Percentiles rank a stretch among this genome's conserved stretches.
phyloP scores from a whole-genome alignment of 257 asterid genomes.

The Solanum bulbocastanum region DNA sequence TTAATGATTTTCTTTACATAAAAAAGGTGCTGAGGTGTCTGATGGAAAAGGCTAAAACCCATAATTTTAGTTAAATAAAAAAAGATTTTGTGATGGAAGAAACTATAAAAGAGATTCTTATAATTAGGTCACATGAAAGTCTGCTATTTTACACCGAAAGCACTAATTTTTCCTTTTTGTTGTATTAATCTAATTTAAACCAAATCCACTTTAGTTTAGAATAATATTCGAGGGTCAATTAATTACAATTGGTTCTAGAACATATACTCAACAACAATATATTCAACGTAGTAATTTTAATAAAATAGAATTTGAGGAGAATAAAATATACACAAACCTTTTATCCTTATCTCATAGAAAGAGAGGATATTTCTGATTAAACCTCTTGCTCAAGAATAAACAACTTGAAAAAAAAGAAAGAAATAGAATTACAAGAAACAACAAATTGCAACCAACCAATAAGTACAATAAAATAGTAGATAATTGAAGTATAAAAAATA shows the following conservation, averaged over 20 bases:
- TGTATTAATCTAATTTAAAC: background rate
- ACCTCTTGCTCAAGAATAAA: background rate
- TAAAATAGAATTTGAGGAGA: background rate
- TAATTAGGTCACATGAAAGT: background rate
- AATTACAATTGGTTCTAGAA: background rate
- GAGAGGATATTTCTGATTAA: background rate
- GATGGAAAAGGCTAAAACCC: background rate
- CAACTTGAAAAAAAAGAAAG: fast-evolving
- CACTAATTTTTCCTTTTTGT: background rate
- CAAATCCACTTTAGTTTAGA: background rate
- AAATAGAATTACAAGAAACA: background rate
- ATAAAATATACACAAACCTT: background rate
- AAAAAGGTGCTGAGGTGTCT: background rate
- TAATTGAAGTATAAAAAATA: background rate
- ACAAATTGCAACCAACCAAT: background rate
- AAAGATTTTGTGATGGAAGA: background rate
- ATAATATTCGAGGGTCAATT: background rate
- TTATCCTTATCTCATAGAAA: background rate
- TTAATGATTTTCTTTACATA: background rate
- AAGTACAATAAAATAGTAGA: background rate
- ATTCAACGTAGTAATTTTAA: fast-evolving
- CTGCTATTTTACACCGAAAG: background rate
- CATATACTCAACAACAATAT: background rate
- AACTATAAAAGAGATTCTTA: background rate
- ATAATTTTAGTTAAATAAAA: background rate